Conservation (phyloP, 1,284 basidiomycete genomes). For the Gomphus bonarii region DNA sequence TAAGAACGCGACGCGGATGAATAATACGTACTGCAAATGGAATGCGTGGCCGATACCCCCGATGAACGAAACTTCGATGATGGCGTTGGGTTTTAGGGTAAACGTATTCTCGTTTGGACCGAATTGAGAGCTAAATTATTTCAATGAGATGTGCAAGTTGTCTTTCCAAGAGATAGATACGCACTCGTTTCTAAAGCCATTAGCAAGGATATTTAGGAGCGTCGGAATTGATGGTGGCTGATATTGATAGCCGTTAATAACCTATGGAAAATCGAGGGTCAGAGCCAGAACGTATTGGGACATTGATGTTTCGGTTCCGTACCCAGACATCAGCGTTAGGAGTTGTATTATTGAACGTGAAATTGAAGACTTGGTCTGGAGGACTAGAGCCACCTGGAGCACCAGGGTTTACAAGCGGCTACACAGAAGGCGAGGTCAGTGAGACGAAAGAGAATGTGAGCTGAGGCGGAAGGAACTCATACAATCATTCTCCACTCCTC, state of each 20-base stretch:
- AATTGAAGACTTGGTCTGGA: constrained; percentile 9
- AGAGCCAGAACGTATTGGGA: not conserved
- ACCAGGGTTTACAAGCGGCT: constrained; percentile 24
- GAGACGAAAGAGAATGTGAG: too few relatives aligned
- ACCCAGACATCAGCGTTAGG: constrained; percentile 7
- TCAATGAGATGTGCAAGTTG: constrained; percentile 25
- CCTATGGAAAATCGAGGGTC: constrained; percentile 19
- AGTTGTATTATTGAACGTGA: not conserved
- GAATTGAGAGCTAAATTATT: not conserved
- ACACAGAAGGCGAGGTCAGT: constrained; percentile 13
- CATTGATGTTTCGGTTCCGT: not conserved
- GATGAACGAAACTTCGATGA: constrained; percentile 32
- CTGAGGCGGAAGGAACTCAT: constrained; percentile 14
- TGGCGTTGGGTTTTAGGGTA: constrained; percentile 33
- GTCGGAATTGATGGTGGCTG: constrained; percentile 32
- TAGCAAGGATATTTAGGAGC: constrained; percentile 42
- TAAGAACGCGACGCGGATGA: not conserved
- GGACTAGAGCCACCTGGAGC: constrained; percentile 24
- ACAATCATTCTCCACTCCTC: too few relatives aligned
- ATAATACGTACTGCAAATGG: constrained; percentile 11
- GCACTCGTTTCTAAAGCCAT: constrained; percentile 26
- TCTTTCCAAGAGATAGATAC: constrained; percentile 13
- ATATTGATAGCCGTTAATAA: constrained; percentile 31
- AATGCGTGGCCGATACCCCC: constrained; percentile 21
- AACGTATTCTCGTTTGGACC: constrained; percentile 18